Base-by-base conservation (phyloP, 352 stramenopile genomes). In the Poterioochromonas sp. region DNA sequence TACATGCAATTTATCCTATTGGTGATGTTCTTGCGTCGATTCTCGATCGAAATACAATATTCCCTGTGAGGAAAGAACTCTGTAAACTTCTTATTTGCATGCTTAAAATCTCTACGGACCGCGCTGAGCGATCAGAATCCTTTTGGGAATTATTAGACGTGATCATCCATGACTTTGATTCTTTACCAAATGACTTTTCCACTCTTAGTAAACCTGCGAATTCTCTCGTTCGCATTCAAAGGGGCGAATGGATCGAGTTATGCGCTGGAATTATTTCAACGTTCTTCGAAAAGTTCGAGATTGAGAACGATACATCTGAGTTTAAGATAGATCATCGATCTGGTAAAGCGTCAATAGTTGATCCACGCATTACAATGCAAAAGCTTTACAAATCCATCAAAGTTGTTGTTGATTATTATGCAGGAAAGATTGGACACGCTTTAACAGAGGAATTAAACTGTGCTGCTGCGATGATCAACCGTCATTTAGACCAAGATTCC, bases 1-100 rank as follows among this genome's bases (percentile, higher is more conserved):
- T 74, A n/a, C 65, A 74, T 37, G 65, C 65, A 18, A 54, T 74
- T 15, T 74, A 58, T 74, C 39, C 65, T 39, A 39, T 74, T 40
- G 1, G 5, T 35, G 65, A 74, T 54, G 20, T 74, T 12, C 20
- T 74, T 11, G 8, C 5, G 34, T 3, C 65, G 8, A 58, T 74
- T 58, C 39, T 58, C 12, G 65, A 74, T 39, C 39, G 12, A n/a
- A n/a, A 3, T 37, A 74, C 65, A 37, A 51, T 74, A 29, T 54
- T 35, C 40, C 37, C 37, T 54, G 65, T 74, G 20, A 53, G 40
- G 22, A 53, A 35, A 39, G 65, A 1, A 26, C 29, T 74, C 0
- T 2, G 39, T 40, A 58, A 58, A 35, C 29, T 74, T 1, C 32
- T 74, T 12, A 54, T 58, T 18, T 34, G 53, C 11, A 22, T 74